A percentile compares a stretch with the other conserved stretches of the same genome.
phyloP scores from a whole-genome alignment of 1,284 basidiomycete genomes.

The Malassezia sympodialis region DNA sequence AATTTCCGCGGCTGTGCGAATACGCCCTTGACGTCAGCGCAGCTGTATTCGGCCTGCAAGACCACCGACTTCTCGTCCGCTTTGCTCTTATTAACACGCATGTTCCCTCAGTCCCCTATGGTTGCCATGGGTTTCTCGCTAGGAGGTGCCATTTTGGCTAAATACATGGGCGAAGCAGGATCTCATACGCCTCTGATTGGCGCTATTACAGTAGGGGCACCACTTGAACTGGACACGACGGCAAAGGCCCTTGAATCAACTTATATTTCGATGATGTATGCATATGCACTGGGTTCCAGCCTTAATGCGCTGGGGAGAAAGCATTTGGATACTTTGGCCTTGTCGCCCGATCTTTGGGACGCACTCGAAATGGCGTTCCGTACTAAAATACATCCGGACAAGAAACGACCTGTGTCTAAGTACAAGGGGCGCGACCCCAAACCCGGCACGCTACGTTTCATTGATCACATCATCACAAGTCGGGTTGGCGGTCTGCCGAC shows the following conservation, averaged over 20 bases:
- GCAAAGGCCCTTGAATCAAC: slow-evolving; percentile 54
- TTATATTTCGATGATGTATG: slow-evolving; percentile 64
- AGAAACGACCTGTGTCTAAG: slow-evolving; percentile 10
- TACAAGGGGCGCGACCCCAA: not conserved
- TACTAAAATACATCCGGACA: slow-evolving; percentile 18
- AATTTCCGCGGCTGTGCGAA: slow-evolving; percentile 82
- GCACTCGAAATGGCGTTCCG: slow-evolving; percentile 23
- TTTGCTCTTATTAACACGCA: slow-evolving; percentile 63
- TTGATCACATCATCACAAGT: slow-evolving; percentile 59
- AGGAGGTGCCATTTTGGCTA: slow-evolving; percentile 81
- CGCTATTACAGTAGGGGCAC: slow-evolving; percentile 68
- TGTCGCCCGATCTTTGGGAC: slow-evolving; percentile 30
- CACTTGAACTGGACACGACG: slow-evolving; percentile 60
- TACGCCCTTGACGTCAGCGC: slow-evolving; percentile 60
- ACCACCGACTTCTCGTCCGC: slow-evolving; percentile 78
- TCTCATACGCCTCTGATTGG: slow-evolving; percentile 59
- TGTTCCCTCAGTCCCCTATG: slow-evolving; percentile 69
- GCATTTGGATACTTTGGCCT: slow-evolving; percentile 30
- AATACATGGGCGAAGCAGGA: slow-evolving; percentile 80
- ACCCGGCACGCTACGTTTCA: slow-evolving; percentile 43
- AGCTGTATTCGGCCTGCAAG: slow-evolving; percentile 68
- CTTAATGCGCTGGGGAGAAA: slow-evolving; percentile 51
- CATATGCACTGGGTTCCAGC: slow-evolving; percentile 71
- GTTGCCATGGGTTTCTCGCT: slow-evolving; percentile 86
- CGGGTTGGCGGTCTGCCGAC: slow-evolving; percentile 61